Evolutionary conservation across 2,329 filamentous ascomycete species (phyloP).

Genomic region (Peltaster fructicola): DNA sequence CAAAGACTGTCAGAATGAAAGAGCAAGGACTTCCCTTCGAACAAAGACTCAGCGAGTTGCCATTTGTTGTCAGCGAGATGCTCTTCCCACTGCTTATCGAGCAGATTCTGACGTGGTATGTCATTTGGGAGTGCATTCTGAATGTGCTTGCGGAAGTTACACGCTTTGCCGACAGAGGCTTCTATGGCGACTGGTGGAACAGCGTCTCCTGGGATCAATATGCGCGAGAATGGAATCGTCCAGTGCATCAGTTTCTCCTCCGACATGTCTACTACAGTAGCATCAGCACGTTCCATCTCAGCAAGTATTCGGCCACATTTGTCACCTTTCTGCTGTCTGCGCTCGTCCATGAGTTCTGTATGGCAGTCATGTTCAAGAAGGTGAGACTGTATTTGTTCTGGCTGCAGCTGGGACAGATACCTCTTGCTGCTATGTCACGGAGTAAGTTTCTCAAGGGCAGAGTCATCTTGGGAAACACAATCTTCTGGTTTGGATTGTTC

Average conservation of each 20-base stretch:
- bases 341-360: constrained; percentile 56
- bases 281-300: constrained; percentile 54
- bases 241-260: constrained; percentile 60
- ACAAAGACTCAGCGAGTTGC: constrained; percentile 48
- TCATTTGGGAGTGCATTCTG: constrained; percentile 53
- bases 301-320: constrained; percentile 53
- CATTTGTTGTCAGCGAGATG: constrained; percentile 57
- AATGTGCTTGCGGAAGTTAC: constrained; percentile 65
- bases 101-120: constrained; percentile 60
- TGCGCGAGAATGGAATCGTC: constrained; percentile 65
- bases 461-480: constrained; percentile 49
- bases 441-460: constrained; percentile 47
- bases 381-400: constrained; percentile 54
- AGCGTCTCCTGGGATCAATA: constrained; percentile 53
- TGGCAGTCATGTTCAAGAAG: constrained; percentile 68
- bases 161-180: constrained; percentile 58
- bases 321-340: constrained; percentile 59
- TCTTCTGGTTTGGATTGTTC: constrained; percentile 68
- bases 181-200: constrained; percentile 40
- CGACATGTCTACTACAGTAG: constrained; percentile 65
- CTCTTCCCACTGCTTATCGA: constrained; percentile 67
- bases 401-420: constrained; percentile 59
- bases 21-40: constrained; percentile 43
- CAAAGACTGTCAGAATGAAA: constrained; percentile 49
- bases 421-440: constrained; percentile 48